A percentile compares a stretch with the other conserved stretches of the same genome.
phyloP scores from a whole-genome alignment of 1,139 yeast species.

The Saccharomyces hybrid region DNA sequence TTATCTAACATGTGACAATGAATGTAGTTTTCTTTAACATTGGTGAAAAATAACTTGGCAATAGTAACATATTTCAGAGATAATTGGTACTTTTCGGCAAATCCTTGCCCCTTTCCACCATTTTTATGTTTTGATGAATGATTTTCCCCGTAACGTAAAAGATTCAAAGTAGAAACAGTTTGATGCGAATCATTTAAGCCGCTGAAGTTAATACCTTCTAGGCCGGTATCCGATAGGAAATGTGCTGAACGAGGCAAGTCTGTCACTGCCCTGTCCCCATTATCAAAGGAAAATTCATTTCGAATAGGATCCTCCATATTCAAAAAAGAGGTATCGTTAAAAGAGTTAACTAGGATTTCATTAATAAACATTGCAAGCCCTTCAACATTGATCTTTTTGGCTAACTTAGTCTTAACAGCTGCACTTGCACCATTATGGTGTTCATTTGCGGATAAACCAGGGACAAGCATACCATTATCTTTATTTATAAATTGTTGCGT shows the following conservation, averaged over 20 bases:
- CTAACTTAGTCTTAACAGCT: constrained; percentile 1
- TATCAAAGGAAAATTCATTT: constrained; percentile 18
- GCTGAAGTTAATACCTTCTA: not conserved
- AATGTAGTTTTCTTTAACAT: constrained; percentile 21
- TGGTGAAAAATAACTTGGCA: constrained; percentile 25
- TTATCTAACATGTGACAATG: constrained; percentile 26
- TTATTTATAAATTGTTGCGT: constrained; percentile 10
- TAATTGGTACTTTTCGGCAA: constrained; percentile 28
- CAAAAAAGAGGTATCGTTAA: constrained; percentile 29
- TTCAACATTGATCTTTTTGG: constrained; percentile 8
- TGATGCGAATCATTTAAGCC: not conserved
- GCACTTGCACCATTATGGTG: constrained; percentile 2
- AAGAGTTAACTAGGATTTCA: constrained; percentile 27
- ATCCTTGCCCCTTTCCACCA: constrained; percentile 16
- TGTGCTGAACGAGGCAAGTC: not conserved
- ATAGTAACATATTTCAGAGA: constrained; percentile 26
- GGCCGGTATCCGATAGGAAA: not conserved
- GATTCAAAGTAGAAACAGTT: not conserved
- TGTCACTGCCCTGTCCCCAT: not conserved
- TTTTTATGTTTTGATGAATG: not conserved
- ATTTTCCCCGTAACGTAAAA: not conserved
- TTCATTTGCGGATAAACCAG: not conserved
- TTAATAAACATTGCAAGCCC: constrained; percentile 26
- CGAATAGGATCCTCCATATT: constrained; percentile 20
- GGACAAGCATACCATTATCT: constrained; percentile 6